Conservation (phyloP, 768 basidiomycete genomes). For the Termitomyces sp. region DNA sequence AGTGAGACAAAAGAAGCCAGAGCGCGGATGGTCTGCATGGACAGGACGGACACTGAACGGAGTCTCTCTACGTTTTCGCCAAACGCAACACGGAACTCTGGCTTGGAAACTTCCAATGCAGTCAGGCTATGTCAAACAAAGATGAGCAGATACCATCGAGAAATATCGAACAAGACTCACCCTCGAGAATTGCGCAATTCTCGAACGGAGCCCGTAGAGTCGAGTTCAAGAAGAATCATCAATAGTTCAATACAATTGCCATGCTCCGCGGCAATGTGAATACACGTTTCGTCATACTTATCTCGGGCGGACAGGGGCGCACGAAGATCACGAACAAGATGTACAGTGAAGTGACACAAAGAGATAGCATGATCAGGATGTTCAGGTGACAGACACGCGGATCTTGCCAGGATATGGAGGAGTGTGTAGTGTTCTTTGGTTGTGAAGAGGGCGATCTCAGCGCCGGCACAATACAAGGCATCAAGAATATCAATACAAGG, state of each 20-base stretch:
- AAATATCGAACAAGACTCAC: conserved; percentile 31
- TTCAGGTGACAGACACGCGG: conserved; percentile 24
- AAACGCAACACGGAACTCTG: conserved; percentile 61
- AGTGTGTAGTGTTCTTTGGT: conserved; percentile 56
- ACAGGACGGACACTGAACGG: conserved; percentile 49
- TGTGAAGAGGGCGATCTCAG: conserved; percentile 69
- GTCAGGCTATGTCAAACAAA: conserved; percentile 45
- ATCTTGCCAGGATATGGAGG: conserved; percentile 59
- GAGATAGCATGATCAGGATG: conserved; percentile 27
- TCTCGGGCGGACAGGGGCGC: conserved; percentile 65
- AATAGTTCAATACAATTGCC: conserved; percentile 62
- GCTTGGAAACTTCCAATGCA: conserved; percentile 59
- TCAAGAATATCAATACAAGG: conserved; percentile 64
- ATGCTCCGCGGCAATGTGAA: conserved; percentile 75
- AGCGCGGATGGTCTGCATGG: conserved; percentile 48
- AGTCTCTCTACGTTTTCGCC: conserved; percentile 39
- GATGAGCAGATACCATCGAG: conserved; percentile 3
- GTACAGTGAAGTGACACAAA: conserved; percentile 54
- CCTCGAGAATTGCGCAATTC: conserved; percentile 67
- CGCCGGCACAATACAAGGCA: conserved; percentile 68
- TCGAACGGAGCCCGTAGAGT: conserved; percentile 46
- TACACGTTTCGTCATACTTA: conserved; percentile 66
- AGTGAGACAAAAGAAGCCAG: conserved; percentile 45
- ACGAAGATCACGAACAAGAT: conserved; percentile 64
- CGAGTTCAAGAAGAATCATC: conserved; percentile 59